Evolutionary conservation across 495 filamentous ascomycete genomes (phyloP), one percentile per base, ranked within the genome.

Genomic region (Trichoderma orchidacearum): DNA sequence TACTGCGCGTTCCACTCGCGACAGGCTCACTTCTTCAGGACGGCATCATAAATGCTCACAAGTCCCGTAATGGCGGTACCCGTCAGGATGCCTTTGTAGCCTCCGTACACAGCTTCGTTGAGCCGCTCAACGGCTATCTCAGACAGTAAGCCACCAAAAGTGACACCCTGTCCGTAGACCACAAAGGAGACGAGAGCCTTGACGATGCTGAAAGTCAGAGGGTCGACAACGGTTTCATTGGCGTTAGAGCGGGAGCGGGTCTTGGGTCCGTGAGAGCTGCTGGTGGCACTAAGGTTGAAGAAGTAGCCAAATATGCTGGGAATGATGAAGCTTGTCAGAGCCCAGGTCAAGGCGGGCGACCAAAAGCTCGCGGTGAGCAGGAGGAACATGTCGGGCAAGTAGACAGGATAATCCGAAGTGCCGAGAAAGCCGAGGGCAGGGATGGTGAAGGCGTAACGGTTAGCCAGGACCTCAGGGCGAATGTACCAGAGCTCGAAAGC

Each of bases 141-240:
- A 59, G 77, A 75, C 53, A 86, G 78, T 30, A 83, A 61, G 15
- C 83, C 84, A 60, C 80, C 78, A 60, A 87, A 85, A 18, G 76
- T 80, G 58, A 83, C 80, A n/a, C 77, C 78, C 57, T 84, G 79
- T 21, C 76, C 80, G 62, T 91, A 95, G 8, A 95, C 83, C 4
- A 89, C 71, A 65, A 86, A 94, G 8, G 86, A 81, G 38, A 89
- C 64, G 57, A 96, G 59, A 0, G 84, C 90, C 75, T 94, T 95
- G 62, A 80, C 81, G 54, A 96, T 81, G 69, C 90, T 93, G 68
- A 92, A 98, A 56, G 83, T 85, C 58, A 96, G 70, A 21, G 91
- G 91, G 66, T 98, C 93, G 58, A 90, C 82, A 11, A 70, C 76
- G 29, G 84, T 76, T 38, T 79, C 72, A 3, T 66, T 61, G 53